phyloP scores from a whole-genome alignment of 768 basidiomycete genomes.

The Phanerochaete carnosa region DNA sequence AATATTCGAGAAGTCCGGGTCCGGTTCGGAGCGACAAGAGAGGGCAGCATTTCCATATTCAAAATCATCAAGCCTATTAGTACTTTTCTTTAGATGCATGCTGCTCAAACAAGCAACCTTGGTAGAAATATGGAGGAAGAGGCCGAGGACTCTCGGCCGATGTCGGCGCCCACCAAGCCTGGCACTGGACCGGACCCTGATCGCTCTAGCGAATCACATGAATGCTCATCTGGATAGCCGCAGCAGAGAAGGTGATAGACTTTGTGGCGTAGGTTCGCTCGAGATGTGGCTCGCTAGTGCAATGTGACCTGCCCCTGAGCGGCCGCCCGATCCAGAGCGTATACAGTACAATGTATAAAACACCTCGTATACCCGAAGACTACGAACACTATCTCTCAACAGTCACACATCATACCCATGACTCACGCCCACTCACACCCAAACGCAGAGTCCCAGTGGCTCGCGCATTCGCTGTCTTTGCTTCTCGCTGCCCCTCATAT shows the following conservation, averaged over 20 bases:
- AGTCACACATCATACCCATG: not conserved
- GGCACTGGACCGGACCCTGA: not conserved
- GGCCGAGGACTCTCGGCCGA: too few species aligned
- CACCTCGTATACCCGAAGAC: not conserved
- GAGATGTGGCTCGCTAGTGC: not conserved
- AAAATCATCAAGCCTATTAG: too few species aligned
- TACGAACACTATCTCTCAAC: not conserved
- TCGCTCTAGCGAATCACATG: not conserved
- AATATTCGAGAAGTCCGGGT: too few species aligned
- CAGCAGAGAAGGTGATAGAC: not conserved
- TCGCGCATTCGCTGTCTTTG: not conserved
- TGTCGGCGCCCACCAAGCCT: too few species aligned
- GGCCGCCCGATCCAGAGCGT: not conserved
- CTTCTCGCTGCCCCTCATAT: conserved; percentile 3
- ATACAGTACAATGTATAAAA: not conserved
- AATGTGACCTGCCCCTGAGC: not conserved
- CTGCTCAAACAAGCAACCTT: too few species aligned
- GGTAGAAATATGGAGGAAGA: too few species aligned
- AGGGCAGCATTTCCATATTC: too few species aligned
- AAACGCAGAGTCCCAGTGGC: not conserved
- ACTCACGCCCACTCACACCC: not conserved
- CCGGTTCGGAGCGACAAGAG: too few species aligned
- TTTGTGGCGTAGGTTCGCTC: not conserved
- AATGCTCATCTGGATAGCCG: not conserved
- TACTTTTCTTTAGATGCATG: too few species aligned